These are phyloP conservation scores for Penicillium sp. DNA, from an alignment of 2,329 filamentous ascomycete species.

Conservation along the genomic window DNA sequence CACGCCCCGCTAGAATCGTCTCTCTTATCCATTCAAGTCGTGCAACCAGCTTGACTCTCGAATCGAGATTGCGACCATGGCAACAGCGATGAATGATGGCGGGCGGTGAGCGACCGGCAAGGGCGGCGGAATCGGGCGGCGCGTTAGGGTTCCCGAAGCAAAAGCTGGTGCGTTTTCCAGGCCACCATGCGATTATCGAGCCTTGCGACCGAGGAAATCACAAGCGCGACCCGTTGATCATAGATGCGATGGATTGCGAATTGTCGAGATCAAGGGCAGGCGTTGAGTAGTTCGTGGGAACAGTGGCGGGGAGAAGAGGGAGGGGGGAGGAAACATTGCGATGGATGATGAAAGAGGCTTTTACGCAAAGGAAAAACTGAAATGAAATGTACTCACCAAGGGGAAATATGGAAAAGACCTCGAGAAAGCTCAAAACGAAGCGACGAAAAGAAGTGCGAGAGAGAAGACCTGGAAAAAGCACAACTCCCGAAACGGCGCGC, in stretches of 20 bases:
- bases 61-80: slow-evolving; percentile 1
- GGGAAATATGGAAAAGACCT: slow-evolving; percentile 27
- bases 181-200: not conserved
- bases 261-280: not conserved
- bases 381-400: slow-evolving; percentile 26
- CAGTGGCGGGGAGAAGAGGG: not conserved
- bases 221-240: not conserved
- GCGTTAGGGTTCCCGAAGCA: slow-evolving; percentile 4
- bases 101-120: slow-evolving; percentile 4
- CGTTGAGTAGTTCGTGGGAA: not conserved
- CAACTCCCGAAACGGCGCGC: slow-evolving; percentile 33
- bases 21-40: not conserved
- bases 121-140: not conserved
- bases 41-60: slow-evolving; percentile 5
- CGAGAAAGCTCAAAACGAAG: slow-evolving; percentile 25
- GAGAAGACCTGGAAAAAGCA: slow-evolving; percentile 29
- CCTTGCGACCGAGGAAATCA: not conserved
- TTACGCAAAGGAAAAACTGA: not conserved
- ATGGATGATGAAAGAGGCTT: slow-evolving; percentile 26
- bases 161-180: slow-evolving; percentile 1
- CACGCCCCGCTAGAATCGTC: not conserved
- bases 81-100: slow-evolving; percentile 4
- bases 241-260: not conserved
- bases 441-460: slow-evolving; percentile 17
- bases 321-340: not conserved